These are phyloP conservation scores for Amborella trichopoda DNA, from an alignment of 164 flowering plant genomes.

Conservation along the genomic window DNA sequence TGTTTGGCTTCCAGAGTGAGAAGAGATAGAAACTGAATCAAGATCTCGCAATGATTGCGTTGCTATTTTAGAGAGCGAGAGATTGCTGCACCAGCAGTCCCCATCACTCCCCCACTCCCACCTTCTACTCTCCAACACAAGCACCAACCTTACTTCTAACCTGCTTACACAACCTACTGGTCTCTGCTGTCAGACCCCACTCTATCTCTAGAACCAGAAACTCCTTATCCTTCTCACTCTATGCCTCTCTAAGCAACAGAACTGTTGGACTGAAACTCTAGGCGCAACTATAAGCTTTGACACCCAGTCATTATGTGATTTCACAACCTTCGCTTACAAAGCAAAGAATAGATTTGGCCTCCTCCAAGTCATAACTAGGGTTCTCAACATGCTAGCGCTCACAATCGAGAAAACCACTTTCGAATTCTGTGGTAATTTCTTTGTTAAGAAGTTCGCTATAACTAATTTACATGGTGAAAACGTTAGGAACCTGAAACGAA, in stretches of 20 bases:
- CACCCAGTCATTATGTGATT: slow-evolving; percentile 9
- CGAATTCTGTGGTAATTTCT: slow-evolving; percentile 31
- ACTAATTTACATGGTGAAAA: slow-evolving; percentile 31
- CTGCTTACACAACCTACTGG: background rate
- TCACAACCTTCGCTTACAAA: slow-evolving; percentile 26
- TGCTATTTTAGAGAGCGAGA: too few relatives aligned
- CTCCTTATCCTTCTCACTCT: background rate
- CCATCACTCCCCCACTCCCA: background rate
- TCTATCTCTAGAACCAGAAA: background rate
- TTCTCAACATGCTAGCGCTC: slow-evolving; percentile 35
- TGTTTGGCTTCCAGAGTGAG: too few relatives aligned
- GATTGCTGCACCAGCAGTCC: background rate
- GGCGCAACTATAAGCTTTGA: slow-evolving; percentile 10
- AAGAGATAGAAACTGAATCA: too few relatives aligned
- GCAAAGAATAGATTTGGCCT: slow-evolving; percentile 37
- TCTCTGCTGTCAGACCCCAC: background rate
- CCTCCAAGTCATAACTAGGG: slow-evolving; percentile 36
- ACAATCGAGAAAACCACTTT: slow-evolving; percentile 27
- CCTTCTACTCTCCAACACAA: background rate
- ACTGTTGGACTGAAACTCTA: background rate
- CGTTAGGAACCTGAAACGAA: slow-evolving; percentile 28
- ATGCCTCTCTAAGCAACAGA: too few relatives aligned
- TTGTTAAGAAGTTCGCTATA: slow-evolving; percentile 28
- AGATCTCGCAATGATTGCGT: too few relatives aligned
- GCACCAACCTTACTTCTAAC: background rate